A percentile compares a stretch with the other conserved stretches of the same genome.
These are phyloP conservation scores for Sporothrix euskadiensis DNA, from an alignment of 2,329 filamentous ascomycete genomes.

Conservation along the genomic window DNA sequence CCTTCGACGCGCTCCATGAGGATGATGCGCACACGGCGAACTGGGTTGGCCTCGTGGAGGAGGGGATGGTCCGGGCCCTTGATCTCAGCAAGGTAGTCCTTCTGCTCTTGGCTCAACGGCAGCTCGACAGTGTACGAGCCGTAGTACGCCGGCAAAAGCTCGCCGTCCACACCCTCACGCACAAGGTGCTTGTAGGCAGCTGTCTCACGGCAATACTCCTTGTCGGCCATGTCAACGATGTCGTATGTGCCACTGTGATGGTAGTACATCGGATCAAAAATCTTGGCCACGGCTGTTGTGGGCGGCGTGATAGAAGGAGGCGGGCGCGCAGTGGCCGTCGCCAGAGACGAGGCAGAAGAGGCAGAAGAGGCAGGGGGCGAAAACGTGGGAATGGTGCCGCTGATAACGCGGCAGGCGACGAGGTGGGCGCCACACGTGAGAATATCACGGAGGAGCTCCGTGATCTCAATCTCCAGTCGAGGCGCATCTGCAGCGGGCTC, in stretches of 20 bases:
- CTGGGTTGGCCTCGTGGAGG: neutral
- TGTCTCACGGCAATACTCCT: slow-evolving; percentile 31
- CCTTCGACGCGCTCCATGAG: slow-evolving; percentile 27
- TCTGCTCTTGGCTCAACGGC: slow-evolving; percentile 25
- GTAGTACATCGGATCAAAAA: slow-evolving; percentile 33
- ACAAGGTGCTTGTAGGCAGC: slow-evolving; percentile 31
- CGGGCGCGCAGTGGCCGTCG: neutral
- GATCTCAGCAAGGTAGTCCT: neutral
- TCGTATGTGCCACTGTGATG: slow-evolving; percentile 29
- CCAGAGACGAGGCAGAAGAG: neutral
- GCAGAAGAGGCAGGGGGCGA: neutral
- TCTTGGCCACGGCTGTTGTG: slow-evolving; percentile 30
- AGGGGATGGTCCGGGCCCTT: neutral
- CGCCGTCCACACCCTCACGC: slow-evolving; percentile 27
- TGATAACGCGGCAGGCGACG: slow-evolving; percentile 27
- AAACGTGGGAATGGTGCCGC: neutral
- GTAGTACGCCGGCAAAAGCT: slow-evolving; percentile 28
- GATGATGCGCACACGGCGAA: slow-evolving; percentile 29
- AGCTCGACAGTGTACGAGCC: slow-evolving; percentile 29
- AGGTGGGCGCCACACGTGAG: slow-evolving; percentile 26
- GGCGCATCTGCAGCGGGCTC: slow-evolving; percentile 15
- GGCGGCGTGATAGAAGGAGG: neutral
- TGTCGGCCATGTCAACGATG: slow-evolving; percentile 32
- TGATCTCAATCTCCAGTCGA: slow-evolving; percentile 20
- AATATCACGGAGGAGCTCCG: slow-evolving; percentile 24